A percentile compares a stretch with the other conserved stretches of the same genome.
Evolutionary conservation across 2,329 filamentous ascomycete genomes (phyloP).

Genomic region (Raffaelea deltoideospora): DNA sequence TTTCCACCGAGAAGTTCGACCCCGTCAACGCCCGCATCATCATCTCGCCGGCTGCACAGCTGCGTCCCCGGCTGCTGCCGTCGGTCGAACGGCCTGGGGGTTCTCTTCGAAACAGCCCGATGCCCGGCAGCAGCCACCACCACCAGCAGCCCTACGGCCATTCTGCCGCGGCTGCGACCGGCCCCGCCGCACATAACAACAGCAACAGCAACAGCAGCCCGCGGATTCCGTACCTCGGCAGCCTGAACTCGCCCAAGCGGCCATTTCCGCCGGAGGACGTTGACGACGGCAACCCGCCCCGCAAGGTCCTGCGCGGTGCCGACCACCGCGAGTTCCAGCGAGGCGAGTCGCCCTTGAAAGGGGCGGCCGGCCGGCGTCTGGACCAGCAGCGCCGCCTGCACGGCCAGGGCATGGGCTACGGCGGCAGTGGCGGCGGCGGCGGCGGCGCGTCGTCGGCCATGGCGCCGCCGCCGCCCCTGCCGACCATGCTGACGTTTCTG

Average conservation of each 20-base stretch:
- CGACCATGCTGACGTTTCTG: slow-evolving; percentile 49
- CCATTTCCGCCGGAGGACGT: slow-evolving; percentile 56
- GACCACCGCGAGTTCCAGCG: slow-evolving; percentile 68
- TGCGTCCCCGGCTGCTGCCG: slow-evolving; percentile 40
- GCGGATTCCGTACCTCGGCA: slow-evolving; percentile 1
- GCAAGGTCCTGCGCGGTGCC: slow-evolving; percentile 63
- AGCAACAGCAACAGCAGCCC: slow-evolving; percentile 7
- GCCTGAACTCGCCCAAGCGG: slow-evolving; percentile 42
- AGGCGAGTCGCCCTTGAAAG: slow-evolving; percentile 86
- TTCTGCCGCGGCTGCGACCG: too few species aligned
- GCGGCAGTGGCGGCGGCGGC: slow-evolving; percentile 12
- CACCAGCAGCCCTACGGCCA: too few species aligned
- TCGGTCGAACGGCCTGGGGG: slow-evolving; percentile 31
- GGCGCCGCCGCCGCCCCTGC: slow-evolving; percentile 46
- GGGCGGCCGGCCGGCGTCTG: slow-evolving; percentile 69
- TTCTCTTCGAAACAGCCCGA: slow-evolving; percentile 31
- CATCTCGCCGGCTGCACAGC: slow-evolving; percentile 66
- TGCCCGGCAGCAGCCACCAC: slow-evolving; percentile 14
- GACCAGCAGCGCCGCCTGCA: slow-evolving; percentile 59
- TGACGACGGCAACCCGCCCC: slow-evolving; percentile 56
- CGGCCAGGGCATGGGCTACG: slow-evolving; percentile 21
- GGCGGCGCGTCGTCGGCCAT: slow-evolving; percentile 15
- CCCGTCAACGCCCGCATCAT: slow-evolving; percentile 70
- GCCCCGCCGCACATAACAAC: too few species aligned
- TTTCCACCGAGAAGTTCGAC: slow-evolving; percentile 60